Evolutionary conservation across 2,329 filamentous ascomycete species (phyloP).

Genomic region (Ramularia collo-cygni): DNA sequence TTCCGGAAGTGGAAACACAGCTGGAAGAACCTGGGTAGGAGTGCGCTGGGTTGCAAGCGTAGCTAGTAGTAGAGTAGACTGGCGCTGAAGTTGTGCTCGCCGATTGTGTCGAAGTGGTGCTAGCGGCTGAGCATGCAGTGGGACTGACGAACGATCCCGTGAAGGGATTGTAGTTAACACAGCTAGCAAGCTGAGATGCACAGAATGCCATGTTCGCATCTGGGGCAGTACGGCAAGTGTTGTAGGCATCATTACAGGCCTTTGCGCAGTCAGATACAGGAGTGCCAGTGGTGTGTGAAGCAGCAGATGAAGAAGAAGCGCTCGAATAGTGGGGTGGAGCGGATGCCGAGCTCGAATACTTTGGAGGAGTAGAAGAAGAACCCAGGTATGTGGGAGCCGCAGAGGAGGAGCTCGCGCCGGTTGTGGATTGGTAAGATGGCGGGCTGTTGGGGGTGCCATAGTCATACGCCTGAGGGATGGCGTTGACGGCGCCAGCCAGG

Average conservation of each 20-base stretch:
- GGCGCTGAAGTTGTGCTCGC: no score
- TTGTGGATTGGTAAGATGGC: neutral
- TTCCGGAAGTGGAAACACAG: no score
- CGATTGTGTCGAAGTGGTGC: no score
- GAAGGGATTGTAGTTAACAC: neutral
- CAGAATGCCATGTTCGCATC: neutral
- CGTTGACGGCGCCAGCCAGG: slow-evolving; percentile 1
- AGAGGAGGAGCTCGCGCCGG: neutral
- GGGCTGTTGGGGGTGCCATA: neutral
- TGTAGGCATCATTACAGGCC: neutral
- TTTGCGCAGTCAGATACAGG: no score
- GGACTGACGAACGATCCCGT: neutral
- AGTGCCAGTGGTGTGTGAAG: no score
- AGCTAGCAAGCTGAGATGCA: neutral
- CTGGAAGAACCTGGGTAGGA: no score
- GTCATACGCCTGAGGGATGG: neutral
- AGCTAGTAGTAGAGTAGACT: no score
- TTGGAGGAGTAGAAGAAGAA: no score
- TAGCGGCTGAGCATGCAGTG: slow-evolving; percentile 1
- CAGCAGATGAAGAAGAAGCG: no score
- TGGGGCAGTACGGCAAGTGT: neutral
- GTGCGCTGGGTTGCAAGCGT: no score
- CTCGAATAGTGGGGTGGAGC: no score
- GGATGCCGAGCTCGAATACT: slow-evolving; percentile 2
- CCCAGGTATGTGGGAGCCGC: no score